Evolutionary conservation across 257 asterid genomes (phyloP), one percentile per base, ranked within the genome.

Genomic region (Scutellaria baicalensis): DNA sequence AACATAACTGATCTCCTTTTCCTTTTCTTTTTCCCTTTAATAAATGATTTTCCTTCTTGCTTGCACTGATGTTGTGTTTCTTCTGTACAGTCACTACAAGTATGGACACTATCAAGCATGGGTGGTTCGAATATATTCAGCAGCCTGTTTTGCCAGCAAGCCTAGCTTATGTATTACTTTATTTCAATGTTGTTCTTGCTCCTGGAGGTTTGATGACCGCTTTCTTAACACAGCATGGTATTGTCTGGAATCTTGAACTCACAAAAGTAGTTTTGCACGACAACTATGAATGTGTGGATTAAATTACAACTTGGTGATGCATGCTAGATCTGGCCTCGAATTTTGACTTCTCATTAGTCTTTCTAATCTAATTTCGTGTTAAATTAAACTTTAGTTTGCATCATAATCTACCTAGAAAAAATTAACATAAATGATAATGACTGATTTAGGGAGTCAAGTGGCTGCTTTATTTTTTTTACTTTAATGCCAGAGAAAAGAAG

Each of bases 61-160:
- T 73, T 75, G 70, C 47, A n/a, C 74, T 81, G 69, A 84, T 65
- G 74, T 57, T 55, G n/a, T 12, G 59, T 73, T 73, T 80, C 62
- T 58, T 62, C 51, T 62, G 62, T 63, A 9, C 49, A 84, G 98
- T 80, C 79, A 77, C 75, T 56, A 74, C 79, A 60, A 86, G 95
- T 79, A 38, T 85, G 48, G 90, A 86, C 78, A 84, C 95, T 62
- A 89, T 94, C 81, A 89, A 89, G 85, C 90, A 86, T 66, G 97
- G 99, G 59, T 94, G 92, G 97, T 47, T 79, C 76, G 99, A 94
- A 84, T 94, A 94, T 84, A 82, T 89, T 71, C 88, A 89, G 76
- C 97, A 94, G 81, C 99, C 99, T 59, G 97, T 94, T 85, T 93
- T 94, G 70, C 99, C 99, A 3, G 99, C 97, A 51, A 94, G 99